These are phyloP conservation scores for Phialophora macrospora DNA, from an alignment of 2,329 filamentous ascomycete genomes.

Conservation along the genomic window DNA sequence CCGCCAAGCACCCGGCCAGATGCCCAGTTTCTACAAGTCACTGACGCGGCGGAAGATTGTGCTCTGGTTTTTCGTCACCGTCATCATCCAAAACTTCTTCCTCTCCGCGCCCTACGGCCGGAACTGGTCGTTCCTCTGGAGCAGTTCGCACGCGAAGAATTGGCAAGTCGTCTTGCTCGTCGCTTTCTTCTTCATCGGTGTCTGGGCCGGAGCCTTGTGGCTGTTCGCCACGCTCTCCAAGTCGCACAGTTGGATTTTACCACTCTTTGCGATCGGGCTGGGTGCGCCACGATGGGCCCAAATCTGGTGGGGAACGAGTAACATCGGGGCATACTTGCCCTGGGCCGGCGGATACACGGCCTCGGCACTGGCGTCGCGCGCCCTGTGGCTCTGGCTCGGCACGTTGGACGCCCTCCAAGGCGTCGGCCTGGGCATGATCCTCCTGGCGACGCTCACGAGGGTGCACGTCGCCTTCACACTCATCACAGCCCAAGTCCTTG, in stretches of 20 bases:
- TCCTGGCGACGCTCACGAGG: slow-evolving; percentile 67
- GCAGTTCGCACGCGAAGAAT: slow-evolving; percentile 58
- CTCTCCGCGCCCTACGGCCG: slow-evolving; percentile 68
- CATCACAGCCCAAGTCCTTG: slow-evolving; percentile 65
- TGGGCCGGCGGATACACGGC: slow-evolving; percentile 63
- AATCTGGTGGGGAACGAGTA: slow-evolving; percentile 68
- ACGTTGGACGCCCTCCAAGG: slow-evolving; percentile 68
- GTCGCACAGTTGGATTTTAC: slow-evolving; percentile 68
- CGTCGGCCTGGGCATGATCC: slow-evolving; percentile 70
- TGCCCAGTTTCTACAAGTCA: slow-evolving; percentile 69
- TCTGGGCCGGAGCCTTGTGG: slow-evolving; percentile 62
- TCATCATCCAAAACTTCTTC: slow-evolving; percentile 70
- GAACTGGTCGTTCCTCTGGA: slow-evolving; percentile 70
- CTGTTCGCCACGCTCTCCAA: slow-evolving; percentile 61
- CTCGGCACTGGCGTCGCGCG: slow-evolving; percentile 59
- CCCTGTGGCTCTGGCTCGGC: slow-evolving; percentile 70
- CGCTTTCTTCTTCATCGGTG: slow-evolving; percentile 55
- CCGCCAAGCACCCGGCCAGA: slow-evolving; percentile 65
- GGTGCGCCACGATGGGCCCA: slow-evolving; percentile 70
- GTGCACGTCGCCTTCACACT: slow-evolving; percentile 68
- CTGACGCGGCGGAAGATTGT: slow-evolving; percentile 67
- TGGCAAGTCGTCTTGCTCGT: slow-evolving; percentile 63
- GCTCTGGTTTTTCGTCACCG: slow-evolving; percentile 68
- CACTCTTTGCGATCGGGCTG: slow-evolving; percentile 69
- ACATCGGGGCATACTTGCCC: slow-evolving; percentile 65